Base-by-base conservation (phyloP, 2,329 filamentous ascomycete genomes). In the Fusarium poae region DNA sequence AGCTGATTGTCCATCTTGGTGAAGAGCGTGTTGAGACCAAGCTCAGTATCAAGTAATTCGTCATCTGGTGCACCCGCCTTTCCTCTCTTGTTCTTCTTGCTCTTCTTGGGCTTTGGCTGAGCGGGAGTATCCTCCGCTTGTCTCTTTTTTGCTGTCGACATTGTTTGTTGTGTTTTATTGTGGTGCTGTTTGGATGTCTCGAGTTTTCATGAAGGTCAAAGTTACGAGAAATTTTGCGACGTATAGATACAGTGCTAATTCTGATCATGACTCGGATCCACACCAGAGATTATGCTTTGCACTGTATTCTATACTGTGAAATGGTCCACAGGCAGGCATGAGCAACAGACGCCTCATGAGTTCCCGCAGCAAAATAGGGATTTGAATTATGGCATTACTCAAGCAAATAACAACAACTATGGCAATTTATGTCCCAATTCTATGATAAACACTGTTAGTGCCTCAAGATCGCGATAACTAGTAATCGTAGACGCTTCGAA, bases 1-100 rank as follows among this genome's bases (percentile, higher is more conserved):
- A 97, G 84, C 70, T 90, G 88, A 63, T 88, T 90, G 78, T 97
- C 93, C 90, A 97, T 94, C 64, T 89, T 88, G 44, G 89, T 88
- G 77, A 97, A 92, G 5, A 92, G 88, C 68, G 88, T 89, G 80
- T 97, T 97, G 70, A 97, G 82, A 9, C 91, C 90, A 34, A 90
- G 87, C 73, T 93, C 88, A 43, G 88, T 85, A 76, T 93, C 89
- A 60, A 90, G 78, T 29, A 85, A 80, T 25, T 82, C 83, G 48
- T 90, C 87, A 42, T 88, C 84, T 71, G 62, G 86, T 82, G 55
- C 81, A 80, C 75, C 86, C 83, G 74, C 82, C 79, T 88, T 91
- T 81, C 84, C 86, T 73, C 82, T 85, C 72, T 85, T 84, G 63
- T 78, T 86, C 73, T 82, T 85, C 72, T 85, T 84, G 63, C 78